Evolutionary conservation across 192 early-diverging fungal species (phyloP).

Genomic region (Coemansia sp.): DNA sequence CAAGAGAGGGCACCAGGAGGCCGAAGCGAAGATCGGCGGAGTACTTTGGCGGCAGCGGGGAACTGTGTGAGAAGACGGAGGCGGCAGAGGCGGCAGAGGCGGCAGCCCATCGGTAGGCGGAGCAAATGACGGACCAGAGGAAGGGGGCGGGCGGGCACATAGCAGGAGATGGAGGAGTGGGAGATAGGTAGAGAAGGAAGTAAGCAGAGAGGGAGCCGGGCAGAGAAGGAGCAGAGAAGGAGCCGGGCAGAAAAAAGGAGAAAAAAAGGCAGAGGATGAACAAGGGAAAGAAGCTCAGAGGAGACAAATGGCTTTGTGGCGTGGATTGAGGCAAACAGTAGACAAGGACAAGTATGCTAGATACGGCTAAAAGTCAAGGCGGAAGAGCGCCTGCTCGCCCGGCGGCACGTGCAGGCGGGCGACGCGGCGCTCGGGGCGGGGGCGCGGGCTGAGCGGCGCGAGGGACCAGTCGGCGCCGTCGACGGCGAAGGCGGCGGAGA

Average conservation of each 20-base stretch:
- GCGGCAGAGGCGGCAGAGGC: neutral
- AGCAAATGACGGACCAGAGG: slow-evolving; percentile 10
- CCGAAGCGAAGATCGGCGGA: slow-evolving; percentile 28
- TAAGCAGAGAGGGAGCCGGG: neutral
- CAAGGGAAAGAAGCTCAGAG: neutral
- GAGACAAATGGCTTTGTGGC: neutral
- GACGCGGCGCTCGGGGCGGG: neutral
- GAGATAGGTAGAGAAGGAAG: neutral
- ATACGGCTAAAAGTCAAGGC: neutral
- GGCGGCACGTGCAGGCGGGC: slow-evolving; percentile 1
- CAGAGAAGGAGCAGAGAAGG: neutral
- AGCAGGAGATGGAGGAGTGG: neutral
- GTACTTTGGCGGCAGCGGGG: slow-evolving; percentile 18
- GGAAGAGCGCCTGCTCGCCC: slow-evolving; percentile 25
- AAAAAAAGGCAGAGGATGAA: neutral
- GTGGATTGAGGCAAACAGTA: neutral
- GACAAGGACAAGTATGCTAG: neutral
- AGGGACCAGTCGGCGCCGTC: slow-evolving; percentile 35
- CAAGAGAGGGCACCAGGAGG: slow-evolving; percentile 28
- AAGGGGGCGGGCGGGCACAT: neutral
- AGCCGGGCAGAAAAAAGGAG: neutral
- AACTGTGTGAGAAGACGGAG: neutral
- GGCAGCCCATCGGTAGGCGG: slow-evolving; percentile 20
- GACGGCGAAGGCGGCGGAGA: neutral
- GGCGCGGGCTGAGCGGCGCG: slow-evolving; percentile 3